A percentile compares a stretch with the other conserved stretches of the same genome.
Conservation (phyloP, 495 filamentous ascomycete species). For the Hyaloscypha hepaticicola region DNA sequence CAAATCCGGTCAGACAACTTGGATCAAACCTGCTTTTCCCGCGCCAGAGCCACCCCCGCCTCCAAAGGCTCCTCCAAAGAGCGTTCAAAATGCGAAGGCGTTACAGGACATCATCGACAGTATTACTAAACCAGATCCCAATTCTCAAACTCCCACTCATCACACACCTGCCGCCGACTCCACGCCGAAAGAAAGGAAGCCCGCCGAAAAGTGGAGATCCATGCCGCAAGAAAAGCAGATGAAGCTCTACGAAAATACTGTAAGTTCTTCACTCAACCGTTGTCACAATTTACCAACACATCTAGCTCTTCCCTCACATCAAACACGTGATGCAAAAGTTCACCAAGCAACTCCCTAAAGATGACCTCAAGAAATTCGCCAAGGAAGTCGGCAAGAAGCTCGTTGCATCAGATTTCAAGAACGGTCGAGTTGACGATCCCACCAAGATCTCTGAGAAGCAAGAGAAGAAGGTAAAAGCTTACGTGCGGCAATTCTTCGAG, state of each 20-base stretch:
- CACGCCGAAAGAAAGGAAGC: slow-evolving; percentile 64
- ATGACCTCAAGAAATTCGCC: slow-evolving; percentile 82
- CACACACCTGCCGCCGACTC: slow-evolving; percentile 21
- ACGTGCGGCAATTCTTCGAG: slow-evolving; percentile 81
- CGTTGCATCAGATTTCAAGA: slow-evolving; percentile 85
- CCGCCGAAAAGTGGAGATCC: slow-evolving; percentile 75
- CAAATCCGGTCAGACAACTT: slow-evolving; percentile 69
- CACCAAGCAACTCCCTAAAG: slow-evolving; percentile 76
- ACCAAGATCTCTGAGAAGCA: slow-evolving; percentile 76
- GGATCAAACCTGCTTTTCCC: slow-evolving; percentile 69
- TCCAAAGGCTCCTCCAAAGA: slow-evolving; percentile 63
- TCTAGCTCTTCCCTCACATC: slow-evolving; percentile 75
- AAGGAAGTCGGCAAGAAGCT: slow-evolving; percentile 88
- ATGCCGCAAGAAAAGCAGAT: slow-evolving; percentile 81
- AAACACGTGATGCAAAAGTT: slow-evolving; percentile 85
- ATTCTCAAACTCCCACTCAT: slow-evolving; percentile 42
- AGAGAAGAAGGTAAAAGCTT: slow-evolving; percentile 75
- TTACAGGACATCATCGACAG: slow-evolving; percentile 85
- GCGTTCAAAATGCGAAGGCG: slow-evolving; percentile 50
- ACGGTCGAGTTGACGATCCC: slow-evolving; percentile 77
- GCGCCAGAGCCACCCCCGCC: slow-evolving; percentile 60
- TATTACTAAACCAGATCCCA: slow-evolving; percentile 63
- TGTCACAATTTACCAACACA: slow-evolving; percentile 21
- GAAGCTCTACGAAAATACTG: slow-evolving; percentile 90
- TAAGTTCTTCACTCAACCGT: slow-evolving; percentile 42